A percentile compares a stretch with the other conserved stretches of the same genome.
These are phyloP conservation scores for Penicillium paneum DNA, from an alignment of 2,329 filamentous ascomycete species.

Conservation along the genomic window DNA sequence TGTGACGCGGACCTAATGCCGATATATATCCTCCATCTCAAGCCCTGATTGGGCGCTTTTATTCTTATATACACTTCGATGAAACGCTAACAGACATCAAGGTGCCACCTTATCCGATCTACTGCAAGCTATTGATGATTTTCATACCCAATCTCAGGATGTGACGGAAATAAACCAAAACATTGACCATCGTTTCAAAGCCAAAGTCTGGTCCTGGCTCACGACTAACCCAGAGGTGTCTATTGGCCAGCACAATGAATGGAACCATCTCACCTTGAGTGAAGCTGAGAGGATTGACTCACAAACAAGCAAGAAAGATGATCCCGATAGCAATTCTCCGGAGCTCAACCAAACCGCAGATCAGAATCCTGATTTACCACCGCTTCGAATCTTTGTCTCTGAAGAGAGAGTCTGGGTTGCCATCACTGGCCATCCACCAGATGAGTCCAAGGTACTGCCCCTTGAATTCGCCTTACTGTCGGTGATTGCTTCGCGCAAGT, in stretches of 20 bases:
- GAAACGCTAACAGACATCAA: conserved; percentile 24
- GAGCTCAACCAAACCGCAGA: conserved; percentile 1
- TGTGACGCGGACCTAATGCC: neutral
- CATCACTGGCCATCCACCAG: conserved; percentile 58
- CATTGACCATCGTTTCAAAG: conserved; percentile 52
- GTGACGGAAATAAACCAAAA: conserved; percentile 10
- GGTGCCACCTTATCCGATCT: conserved; percentile 39
- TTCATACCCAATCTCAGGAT: conserved; percentile 32
- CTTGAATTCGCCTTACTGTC: conserved; percentile 58
- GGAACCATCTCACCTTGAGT: conserved; percentile 41
- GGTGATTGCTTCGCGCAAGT: conserved; percentile 56
- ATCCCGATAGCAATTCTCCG: neutral
- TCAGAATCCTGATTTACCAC: neutral
- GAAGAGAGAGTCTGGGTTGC: conserved; percentile 59
- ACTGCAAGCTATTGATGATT: conserved; percentile 33
- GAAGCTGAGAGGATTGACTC: conserved; percentile 34
- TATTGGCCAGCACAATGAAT: conserved; percentile 44
- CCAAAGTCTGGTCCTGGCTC: conserved; percentile 58
- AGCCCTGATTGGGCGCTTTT: neutral
- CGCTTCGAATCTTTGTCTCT: conserved; percentile 49
- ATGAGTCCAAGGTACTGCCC: conserved; percentile 51
- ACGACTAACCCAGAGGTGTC: conserved; percentile 55
- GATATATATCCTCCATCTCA: neutral
- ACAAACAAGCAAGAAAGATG: neutral
- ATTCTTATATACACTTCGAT: neutral